Evolutionary conservation across 257 asterid species (phyloP).

Genomic region (Mentha longifolia): DNA sequence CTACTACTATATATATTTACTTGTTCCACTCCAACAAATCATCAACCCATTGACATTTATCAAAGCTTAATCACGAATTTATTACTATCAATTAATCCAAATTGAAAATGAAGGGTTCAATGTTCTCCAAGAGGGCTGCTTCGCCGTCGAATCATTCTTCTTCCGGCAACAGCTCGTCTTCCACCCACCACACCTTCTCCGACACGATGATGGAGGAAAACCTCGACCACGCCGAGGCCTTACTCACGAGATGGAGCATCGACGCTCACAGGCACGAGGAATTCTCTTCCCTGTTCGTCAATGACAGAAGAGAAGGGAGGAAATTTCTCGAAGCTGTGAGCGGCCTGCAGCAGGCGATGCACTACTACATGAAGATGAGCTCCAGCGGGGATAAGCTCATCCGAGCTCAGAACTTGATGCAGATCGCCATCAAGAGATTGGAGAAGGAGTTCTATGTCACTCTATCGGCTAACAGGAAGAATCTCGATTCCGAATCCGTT

Average conservation of each 20-base stretch:
- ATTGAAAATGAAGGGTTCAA: slow-evolving; percentile 31
- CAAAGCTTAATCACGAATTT: too few species aligned
- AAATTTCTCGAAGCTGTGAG: slow-evolving; percentile 49
- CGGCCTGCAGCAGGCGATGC: slow-evolving; percentile 61
- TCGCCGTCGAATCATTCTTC: slow-evolving; percentile 26
- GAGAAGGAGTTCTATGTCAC: slow-evolving; percentile 66
- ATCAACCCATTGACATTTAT: neutral
- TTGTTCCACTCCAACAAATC: slow-evolving; percentile 23
- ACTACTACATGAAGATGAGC: slow-evolving; percentile 40
- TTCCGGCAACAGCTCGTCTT: slow-evolving; percentile 8
- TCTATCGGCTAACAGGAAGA: slow-evolving; percentile 48
- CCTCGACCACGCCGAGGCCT: slow-evolving; percentile 49
- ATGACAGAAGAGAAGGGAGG: slow-evolving; percentile 46
- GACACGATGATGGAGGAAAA: slow-evolving; percentile 64
- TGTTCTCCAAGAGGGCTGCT: slow-evolving; percentile 40
- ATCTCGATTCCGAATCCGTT: slow-evolving; percentile 62
- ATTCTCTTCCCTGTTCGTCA: slow-evolving; percentile 44
- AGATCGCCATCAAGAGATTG: slow-evolving; percentile 60
- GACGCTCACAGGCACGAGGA: slow-evolving; percentile 31
- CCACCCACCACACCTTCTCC: slow-evolving; percentile 50
- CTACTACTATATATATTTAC: too few species aligned
- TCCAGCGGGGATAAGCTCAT: slow-evolving; percentile 49
- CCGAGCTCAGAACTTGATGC: slow-evolving; percentile 71
- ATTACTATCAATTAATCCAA: neutral
- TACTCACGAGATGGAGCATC: slow-evolving; percentile 49